Percentiles rank a stretch among this genome's conserved stretches.
phyloP scores from a whole-genome alignment of 2,329 filamentous ascomycete species.

The Trichoderma pleuroti region DNA sequence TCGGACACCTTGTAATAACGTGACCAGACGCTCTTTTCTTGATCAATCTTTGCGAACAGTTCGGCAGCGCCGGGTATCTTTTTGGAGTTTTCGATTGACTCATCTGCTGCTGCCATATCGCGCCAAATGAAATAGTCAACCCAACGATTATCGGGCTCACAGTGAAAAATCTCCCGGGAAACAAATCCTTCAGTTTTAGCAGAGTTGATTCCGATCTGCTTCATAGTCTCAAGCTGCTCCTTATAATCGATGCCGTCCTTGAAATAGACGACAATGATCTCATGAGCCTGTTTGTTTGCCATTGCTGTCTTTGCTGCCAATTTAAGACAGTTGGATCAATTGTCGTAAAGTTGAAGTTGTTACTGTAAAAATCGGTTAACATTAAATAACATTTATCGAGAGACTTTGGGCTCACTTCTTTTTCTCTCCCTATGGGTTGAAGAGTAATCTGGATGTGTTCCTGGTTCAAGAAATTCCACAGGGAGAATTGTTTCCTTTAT shows the following conservation, averaged over 20 bases:
- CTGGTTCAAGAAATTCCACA: background rate
- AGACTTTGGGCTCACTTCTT: background rate
- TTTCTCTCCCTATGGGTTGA: background rate
- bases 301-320: background rate
- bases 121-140: background rate
- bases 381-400: background rate
- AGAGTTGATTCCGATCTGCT: background rate
- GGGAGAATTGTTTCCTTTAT: background rate
- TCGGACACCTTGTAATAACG: background rate
- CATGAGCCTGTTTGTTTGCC: background rate
- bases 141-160: background rate
- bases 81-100: background rate
- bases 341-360: background rate
- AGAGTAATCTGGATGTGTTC: background rate
- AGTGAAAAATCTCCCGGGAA: background rate
- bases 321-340: background rate
- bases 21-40: background rate
- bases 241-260: background rate
- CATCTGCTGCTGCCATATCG: background rate
- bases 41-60: background rate
- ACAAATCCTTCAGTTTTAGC: background rate
- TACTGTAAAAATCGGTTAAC: background rate
- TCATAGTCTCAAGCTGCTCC: background rate
- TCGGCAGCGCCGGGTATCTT: background rate
- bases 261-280: background rate